Base-by-base conservation (phyloP, 768 basidiomycete genomes). In the Leucocoprinus birnbaumii region DNA sequence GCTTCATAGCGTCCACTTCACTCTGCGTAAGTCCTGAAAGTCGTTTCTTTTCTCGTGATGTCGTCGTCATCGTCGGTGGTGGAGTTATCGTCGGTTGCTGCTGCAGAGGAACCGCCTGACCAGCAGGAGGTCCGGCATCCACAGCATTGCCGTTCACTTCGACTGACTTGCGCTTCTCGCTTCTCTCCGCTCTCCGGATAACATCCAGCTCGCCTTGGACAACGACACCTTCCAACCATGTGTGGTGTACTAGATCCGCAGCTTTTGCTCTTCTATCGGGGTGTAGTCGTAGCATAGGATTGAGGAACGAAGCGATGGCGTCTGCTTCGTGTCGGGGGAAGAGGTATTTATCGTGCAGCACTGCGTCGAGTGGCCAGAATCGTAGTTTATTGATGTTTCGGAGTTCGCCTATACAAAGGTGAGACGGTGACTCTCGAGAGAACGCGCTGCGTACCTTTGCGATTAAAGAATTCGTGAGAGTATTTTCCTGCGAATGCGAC, bases 311-410 rank as follows among this genome's bases (percentile, higher is more conserved):
- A 2, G 87, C 80, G 58, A 98, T 86, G 37, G 82, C 74, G 41
- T 91, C 89, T 1, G 96, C 91, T 49, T 95, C 94, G 3, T 79
- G 71, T 48, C 82, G 80, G 1, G 92, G 86, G 65, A 99, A 93
- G 53, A 97, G 83, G 73, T 98, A 98, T 74, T 99, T 98, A 78
- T 99, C 95, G 63, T 90, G 86, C 55, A 94, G 71, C 19, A 94
- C 91, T 9, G 84, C 71, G 0, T 84, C 80, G 24, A 95, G 78
- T 3, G 91, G 91, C 92, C 93, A 98, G 70, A 82, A 96, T 13
- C 94, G 87, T 37, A 98, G 79, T 68, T 96, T 95, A 69, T 86
- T 87, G 66, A 98, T 98, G 62, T 96, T 92, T 7, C 94, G 86
- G 26, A 98, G 83, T 71, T 98, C 95, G 55, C 80, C 80, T 81